These are phyloP conservation scores for Lachnum nothofagi DNA, from an alignment of 2,329 filamentous ascomycete species.

Conservation along the genomic window DNA sequence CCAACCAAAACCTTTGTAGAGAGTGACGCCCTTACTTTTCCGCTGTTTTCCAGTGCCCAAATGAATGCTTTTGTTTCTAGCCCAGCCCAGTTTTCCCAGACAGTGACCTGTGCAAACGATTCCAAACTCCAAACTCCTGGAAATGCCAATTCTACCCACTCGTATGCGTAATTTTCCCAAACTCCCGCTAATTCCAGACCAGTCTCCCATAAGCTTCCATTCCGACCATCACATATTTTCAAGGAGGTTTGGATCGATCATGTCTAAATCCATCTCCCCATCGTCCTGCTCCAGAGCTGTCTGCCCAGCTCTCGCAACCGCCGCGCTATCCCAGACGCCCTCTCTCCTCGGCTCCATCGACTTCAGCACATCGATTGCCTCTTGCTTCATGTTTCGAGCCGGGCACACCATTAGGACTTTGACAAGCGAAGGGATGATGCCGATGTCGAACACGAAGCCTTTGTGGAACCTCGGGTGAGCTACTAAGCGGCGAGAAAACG, in stretches of 20 bases:
- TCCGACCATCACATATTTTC: not conserved
- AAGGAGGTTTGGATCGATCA: slow-evolving; percentile 1
- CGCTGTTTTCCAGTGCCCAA: not conserved
- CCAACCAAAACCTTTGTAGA: not conserved
- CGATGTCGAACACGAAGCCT: slow-evolving; percentile 23
- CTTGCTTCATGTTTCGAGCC: slow-evolving; percentile 10
- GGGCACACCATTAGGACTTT: slow-evolving; percentile 17
- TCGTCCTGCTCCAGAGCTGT: slow-evolving; percentile 7
- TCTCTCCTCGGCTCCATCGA: slow-evolving; percentile 20
- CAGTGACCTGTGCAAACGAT: not conserved
- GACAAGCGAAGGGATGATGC: slow-evolving; percentile 19
- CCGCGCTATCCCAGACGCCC: slow-evolving; percentile 22
- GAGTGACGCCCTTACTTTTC: not conserved
- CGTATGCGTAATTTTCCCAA: not conserved
- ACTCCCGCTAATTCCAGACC: not conserved
- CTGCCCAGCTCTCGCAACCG: slow-evolving; percentile 5
- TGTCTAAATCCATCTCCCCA: not conserved
- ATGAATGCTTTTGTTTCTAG: not conserved
- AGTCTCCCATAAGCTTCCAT: not conserved
- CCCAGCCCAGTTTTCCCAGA: not conserved
- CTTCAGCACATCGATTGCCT: slow-evolving; percentile 20
- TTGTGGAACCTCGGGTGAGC: slow-evolving; percentile 5
- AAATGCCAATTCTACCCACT: not conserved
- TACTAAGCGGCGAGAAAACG: slow-evolving; percentile 4
- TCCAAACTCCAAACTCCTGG: not conserved